These are phyloP conservation scores for Barnettozyma botsteinii DNA, from an alignment of 805 yeast genomes.

Conservation along the genomic window DNA sequence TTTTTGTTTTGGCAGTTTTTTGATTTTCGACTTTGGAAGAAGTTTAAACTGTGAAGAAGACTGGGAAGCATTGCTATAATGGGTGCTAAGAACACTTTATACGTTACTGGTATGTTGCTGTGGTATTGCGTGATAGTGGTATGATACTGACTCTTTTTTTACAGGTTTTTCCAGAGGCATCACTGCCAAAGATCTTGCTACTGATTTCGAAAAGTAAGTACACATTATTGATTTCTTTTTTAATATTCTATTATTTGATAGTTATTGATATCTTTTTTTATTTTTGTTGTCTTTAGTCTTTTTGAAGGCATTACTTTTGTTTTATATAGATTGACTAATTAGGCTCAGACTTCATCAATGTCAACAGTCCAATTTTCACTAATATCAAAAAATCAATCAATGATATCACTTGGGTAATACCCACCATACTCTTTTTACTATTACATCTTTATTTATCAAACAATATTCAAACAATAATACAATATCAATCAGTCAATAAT, in stretches of 20 bases:
- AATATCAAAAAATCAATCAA: not conserved
- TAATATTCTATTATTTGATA: constrained; percentile 2
- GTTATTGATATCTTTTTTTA: not conserved
- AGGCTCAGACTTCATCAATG: constrained; percentile 5
- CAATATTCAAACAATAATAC: not conserved
- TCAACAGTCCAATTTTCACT: constrained; percentile 4
- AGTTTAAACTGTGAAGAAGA: no score
- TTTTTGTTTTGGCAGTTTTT: no score
- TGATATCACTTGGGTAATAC: not conserved
- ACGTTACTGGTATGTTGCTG: constrained; percentile 40
- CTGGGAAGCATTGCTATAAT: no score
- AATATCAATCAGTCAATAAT: not conserved
- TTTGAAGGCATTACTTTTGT: constrained; percentile 1
- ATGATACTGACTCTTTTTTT: not conserved
- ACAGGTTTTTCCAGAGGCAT: constrained; percentile 44
- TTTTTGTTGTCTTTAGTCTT: not conserved
- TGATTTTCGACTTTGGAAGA: no score
- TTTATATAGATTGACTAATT: constrained; percentile 1
- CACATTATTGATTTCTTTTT: constrained; percentile 1
- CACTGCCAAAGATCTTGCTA: constrained; percentile 53
- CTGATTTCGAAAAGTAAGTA: constrained; percentile 56
- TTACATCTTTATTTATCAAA: not conserved
- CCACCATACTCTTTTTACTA: not conserved
- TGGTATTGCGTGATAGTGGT: not conserved
- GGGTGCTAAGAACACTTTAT: constrained; percentile 37